A percentile compares a stretch with the other conserved stretches of the same genome.
These are phyloP conservation scores for Paraconiothyrium brasiliense DNA, from an alignment of 2,329 filamentous ascomycete genomes.

Conservation along the genomic window DNA sequence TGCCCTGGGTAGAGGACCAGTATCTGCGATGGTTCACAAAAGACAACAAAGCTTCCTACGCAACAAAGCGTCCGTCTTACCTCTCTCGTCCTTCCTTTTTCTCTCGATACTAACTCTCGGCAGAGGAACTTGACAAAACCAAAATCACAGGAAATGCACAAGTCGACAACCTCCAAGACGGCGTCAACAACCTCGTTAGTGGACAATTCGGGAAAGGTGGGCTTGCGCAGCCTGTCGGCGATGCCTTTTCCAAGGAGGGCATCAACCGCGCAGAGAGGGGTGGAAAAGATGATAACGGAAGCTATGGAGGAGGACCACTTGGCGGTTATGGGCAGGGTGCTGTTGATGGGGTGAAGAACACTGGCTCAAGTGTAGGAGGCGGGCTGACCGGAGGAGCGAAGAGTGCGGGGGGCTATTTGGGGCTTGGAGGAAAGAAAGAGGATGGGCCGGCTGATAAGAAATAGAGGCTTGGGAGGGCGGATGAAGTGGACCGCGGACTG, in stretches of 20 bases:
- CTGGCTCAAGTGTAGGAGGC: slow-evolving; percentile 30
- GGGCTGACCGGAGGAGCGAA: slow-evolving; percentile 38
- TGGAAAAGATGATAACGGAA: slow-evolving; percentile 69
- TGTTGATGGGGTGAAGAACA: slow-evolving; percentile 44
- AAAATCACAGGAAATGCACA: slow-evolving; percentile 74
- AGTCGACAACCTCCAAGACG: slow-evolving; percentile 74
- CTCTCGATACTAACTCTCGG: background rate
- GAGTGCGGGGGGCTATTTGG: slow-evolving; percentile 38
- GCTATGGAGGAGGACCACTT: slow-evolving; percentile 44
- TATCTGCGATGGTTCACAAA: slow-evolving; percentile 78
- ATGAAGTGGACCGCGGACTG: background rate
- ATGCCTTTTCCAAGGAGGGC: slow-evolving; percentile 70
- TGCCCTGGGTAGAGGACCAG: slow-evolving; percentile 79
- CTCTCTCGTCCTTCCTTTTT: background rate
- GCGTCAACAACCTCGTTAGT: slow-evolving; percentile 68
- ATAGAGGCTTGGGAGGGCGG: slow-evolving; percentile 1
- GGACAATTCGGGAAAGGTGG: slow-evolving; percentile 75
- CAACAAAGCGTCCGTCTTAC: slow-evolving; percentile 67
- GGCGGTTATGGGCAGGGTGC: slow-evolving; percentile 45
- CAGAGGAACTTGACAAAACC: slow-evolving; percentile 73
- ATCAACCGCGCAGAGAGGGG: slow-evolving; percentile 71
- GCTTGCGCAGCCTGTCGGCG: slow-evolving; percentile 70
- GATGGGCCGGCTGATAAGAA: slow-evolving; percentile 27
- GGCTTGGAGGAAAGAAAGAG: slow-evolving; percentile 27
- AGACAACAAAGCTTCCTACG: slow-evolving; percentile 79